phyloP scores from a whole-genome alignment of 228 moss, liverwort and hornwort genomes.

The Sphagnum fallax region DNA sequence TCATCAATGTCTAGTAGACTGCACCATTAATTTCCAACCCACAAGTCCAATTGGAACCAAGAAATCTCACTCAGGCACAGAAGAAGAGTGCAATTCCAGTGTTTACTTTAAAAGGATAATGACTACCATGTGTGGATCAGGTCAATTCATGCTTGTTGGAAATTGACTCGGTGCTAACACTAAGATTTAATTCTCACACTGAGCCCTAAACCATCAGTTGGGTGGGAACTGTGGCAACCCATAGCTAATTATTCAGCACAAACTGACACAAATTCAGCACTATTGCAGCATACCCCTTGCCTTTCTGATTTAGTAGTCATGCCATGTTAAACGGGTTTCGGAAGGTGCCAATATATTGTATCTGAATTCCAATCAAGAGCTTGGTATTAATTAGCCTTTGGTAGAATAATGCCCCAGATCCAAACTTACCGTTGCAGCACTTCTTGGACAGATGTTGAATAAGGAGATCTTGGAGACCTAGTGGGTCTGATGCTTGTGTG shows the following conservation, averaged over 20 bases:
- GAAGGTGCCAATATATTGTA: too few relatives aligned
- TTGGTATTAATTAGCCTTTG: too few relatives aligned
- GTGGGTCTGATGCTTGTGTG: constrained; percentile 6
- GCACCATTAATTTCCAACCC: neutral
- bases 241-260: too few relatives aligned
- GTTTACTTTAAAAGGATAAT: neutral
- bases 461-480: too few relatives aligned
- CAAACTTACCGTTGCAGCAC: constrained; percentile 40
- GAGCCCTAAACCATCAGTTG: neutral
- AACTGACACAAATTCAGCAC: too few relatives aligned
- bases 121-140: neutral
- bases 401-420: neutral
- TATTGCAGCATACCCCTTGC: too few relatives aligned
- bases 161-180: neutral
- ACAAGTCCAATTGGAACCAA: neutral
- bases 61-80: neutral
- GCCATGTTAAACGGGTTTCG: too few relatives aligned
- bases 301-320: too few relatives aligned
- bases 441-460: constrained; percentile 12
- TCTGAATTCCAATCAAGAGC: too few relatives aligned
- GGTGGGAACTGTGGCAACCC: too few relatives aligned
- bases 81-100: neutral
- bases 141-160: too few relatives aligned
- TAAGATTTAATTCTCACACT: neutral
- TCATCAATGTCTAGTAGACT: constrained; percentile 33